phyloP scores from a whole-genome alignment of 1,139 yeast genomes.

The Diutina catenulata region DNA sequence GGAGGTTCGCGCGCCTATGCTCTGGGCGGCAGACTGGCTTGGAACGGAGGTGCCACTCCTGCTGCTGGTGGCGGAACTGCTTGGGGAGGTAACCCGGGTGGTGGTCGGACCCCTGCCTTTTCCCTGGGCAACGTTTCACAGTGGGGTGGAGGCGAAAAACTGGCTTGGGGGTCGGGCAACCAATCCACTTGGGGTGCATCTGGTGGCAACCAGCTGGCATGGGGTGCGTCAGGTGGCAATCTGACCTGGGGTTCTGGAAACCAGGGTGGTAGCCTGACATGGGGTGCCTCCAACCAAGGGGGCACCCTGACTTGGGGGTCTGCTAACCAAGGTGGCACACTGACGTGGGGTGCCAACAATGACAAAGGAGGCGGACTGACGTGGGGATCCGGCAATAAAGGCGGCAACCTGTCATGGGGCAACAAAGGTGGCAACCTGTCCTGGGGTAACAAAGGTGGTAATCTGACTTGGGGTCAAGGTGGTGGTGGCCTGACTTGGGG shows the following conservation, averaged over 20 bases:
- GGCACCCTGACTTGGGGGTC: constrained; percentile 3
- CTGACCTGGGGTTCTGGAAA: constrained; percentile 23
- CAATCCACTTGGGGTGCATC: constrained; percentile 17
- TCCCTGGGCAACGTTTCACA: constrained; percentile 14
- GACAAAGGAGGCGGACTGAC: constrained; percentile 18
- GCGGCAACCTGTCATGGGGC: constrained; percentile 37
- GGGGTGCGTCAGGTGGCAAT: constrained; percentile 14
- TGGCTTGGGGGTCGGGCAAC: constrained; percentile 21
- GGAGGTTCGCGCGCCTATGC: constrained; percentile 27
- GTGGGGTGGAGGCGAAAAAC: constrained; percentile 16
- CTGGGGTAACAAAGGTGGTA: constrained; percentile 29
- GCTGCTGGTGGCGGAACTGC: constrained; percentile 25
- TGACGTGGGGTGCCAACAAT: constrained; percentile 23
- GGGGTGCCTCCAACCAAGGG: constrained; percentile 15
- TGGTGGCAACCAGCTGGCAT: constrained; percentile 8
- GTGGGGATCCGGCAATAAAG: too few species aligned
- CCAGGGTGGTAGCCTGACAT: constrained; percentile 15
- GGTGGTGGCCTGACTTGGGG: constrained; percentile 28
- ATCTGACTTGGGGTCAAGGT: constrained; percentile 25
- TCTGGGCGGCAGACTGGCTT: constrained; percentile 27
- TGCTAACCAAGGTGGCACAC: constrained; percentile 18
- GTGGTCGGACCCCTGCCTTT: constrained; percentile 26
- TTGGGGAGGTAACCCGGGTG: constrained; percentile 11
- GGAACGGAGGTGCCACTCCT: constrained; percentile 17
- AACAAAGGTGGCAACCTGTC: constrained; percentile 23